Evolutionary conservation across 208 protist genomes (phyloP), one percentile per base, ranked within the genome.

Genomic region (Strigomonas culicis): DNA sequence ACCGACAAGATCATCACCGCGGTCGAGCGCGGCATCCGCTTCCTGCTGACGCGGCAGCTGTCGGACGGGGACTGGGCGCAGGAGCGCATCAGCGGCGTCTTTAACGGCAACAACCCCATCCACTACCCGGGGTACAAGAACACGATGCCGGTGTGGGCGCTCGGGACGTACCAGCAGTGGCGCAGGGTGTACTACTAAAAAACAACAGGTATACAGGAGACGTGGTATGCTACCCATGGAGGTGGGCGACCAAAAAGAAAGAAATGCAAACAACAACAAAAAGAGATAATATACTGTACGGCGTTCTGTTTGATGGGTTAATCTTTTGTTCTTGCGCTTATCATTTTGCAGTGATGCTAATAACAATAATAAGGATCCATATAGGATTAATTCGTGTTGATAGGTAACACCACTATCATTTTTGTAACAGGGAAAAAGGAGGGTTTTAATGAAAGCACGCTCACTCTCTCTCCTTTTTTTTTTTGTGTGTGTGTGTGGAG

Each of bases 91-190:
- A 92, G 81, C 64, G 98, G 98, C 31, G 93, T 99, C 28, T 99
- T 99, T 79, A 99, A 99, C 82, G 95, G 94, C 51, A 98, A 97
- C 79, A 99, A 98, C 79, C 92, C 92, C 28, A 99, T 99, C 64
- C 86, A 94, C 72, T 99, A 99, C 80, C 90, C 94, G 0, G 82
- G 86, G n/a, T 98, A 98, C 72, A 96, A 94, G 70, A 97, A 99
- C 71, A 87, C 80, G 17, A 99, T 99, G 88, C 77, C 98, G 49
- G 92, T 99, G 50, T 99, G 98, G 98, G 97, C 98, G 6, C 77
- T 99, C 1, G 96, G 90, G 0, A 77, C 50, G 80, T 97, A 96
- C 72, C 84, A 84, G 59, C 36, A 28, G n/a, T 96, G 90, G 90
- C 82, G 80, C 63, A 72, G 57, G 0, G 56, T 31, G 2, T 91